Conservation (phyloP, 225 moss, liverwort and hornwort genomes). For the Thuidium tamariscinum region DNA sequence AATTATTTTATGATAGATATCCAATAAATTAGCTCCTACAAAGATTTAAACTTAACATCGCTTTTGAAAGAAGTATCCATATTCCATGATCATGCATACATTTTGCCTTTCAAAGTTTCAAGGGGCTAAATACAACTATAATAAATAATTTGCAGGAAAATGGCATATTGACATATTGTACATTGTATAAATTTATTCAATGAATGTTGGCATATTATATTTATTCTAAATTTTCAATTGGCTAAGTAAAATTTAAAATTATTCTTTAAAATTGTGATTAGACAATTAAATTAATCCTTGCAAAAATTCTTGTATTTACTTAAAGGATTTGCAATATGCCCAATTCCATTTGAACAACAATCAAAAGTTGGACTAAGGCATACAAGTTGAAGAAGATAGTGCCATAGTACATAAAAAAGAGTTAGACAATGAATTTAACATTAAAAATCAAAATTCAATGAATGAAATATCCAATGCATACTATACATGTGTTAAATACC, state of each 20-base stretch:
- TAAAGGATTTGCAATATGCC: background rate
- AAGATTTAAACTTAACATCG: too few relatives aligned
- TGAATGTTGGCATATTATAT: background rate
- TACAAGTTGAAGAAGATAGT: background rate
- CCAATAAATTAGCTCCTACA: too few relatives aligned
- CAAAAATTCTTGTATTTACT: background rate
- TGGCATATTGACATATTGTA: background rate
- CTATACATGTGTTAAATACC: background rate
- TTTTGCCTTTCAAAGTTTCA: too few relatives aligned
- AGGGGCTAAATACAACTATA: background rate
- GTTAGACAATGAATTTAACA: background rate
- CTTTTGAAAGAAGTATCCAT: too few relatives aligned
- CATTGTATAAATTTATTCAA: background rate
- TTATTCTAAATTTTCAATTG: background rate
- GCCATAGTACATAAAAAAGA: background rate
- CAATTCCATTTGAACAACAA: rapidly evolving
- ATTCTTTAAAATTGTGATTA: background rate
- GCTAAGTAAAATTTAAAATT: too few relatives aligned
- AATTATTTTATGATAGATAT: too few relatives aligned
- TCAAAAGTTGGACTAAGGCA: rapidly evolving
- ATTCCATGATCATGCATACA: background rate
- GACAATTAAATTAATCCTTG: background rate
- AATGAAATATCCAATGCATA: background rate
- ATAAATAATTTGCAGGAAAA: background rate
- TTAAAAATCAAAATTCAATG: rapidly evolving